phyloP scores from a whole-genome alignment of 2,329 filamentous ascomycete genomes.

The Aschersonia sp. region DNA sequence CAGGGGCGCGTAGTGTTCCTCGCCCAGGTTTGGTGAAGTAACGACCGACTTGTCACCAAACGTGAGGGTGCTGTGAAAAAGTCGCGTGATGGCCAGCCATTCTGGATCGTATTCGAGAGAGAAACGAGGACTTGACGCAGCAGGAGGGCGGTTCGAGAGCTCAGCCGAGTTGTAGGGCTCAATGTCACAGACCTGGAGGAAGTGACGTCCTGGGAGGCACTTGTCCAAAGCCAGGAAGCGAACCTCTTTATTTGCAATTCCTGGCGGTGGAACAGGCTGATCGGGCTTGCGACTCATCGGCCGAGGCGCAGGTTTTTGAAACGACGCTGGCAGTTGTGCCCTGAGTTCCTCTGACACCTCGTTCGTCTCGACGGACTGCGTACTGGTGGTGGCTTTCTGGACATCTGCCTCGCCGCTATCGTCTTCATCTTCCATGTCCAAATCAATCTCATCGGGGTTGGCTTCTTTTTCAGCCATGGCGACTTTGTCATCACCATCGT shows the following conservation, averaged over 20 bases:
- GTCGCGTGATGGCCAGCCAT: conserved; percentile 87
- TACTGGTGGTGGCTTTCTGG: neutral
- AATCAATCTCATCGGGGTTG: conserved; percentile 58
- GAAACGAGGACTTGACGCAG: conserved; percentile 25
- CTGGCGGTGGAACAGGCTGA: conserved; percentile 47
- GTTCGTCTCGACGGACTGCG: conserved; percentile 6
- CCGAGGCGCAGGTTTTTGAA: conserved; percentile 30
- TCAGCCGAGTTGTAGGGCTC: conserved; percentile 26
- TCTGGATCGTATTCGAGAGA: conserved; percentile 74
- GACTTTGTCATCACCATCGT: neutral
- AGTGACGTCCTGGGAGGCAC: conserved; percentile 65
- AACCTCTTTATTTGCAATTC: conserved; percentile 66
- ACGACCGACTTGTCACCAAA: conserved; percentile 45
- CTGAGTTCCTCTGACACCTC: conserved; percentile 50
- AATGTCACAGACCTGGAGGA: conserved; percentile 65
- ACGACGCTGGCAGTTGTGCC: conserved; percentile 63
- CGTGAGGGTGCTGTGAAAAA: conserved; percentile 52
- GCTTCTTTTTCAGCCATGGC: conserved; percentile 5
- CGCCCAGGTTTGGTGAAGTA: conserved; percentile 47
- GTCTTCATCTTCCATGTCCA: conserved; percentile 41
- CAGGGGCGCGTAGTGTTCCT: conserved; percentile 50
- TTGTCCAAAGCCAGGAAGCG: conserved; percentile 88
- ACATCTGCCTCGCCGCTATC: conserved; percentile 5
- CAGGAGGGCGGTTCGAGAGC: conserved; percentile 5
- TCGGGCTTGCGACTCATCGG: conserved; percentile 27